Conservation (phyloP, 352 stramenopile species). For the Phytophthora tentaculata region DNA sequence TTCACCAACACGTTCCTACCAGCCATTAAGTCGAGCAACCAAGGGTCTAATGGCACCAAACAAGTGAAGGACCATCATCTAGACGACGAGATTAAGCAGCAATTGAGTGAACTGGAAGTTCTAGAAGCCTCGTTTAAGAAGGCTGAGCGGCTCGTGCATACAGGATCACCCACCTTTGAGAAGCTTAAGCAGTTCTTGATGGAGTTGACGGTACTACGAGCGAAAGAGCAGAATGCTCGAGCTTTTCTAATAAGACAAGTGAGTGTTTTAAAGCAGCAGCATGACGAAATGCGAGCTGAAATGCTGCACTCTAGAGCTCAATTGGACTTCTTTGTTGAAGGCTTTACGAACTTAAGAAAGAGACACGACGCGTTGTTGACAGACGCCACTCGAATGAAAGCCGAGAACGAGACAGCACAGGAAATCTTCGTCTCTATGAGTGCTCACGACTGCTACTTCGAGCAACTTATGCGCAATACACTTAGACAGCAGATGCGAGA, state of each 20-base stretch:
- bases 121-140: slow-evolving; percentile 71
- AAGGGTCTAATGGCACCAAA: slow-evolving; percentile 16
- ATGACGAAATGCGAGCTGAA: slow-evolving; percentile 65
- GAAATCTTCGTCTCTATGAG: slow-evolving; percentile 67
- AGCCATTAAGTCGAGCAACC: slow-evolving; percentile 29
- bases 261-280: slow-evolving; percentile 48
- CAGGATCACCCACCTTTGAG: slow-evolving; percentile 65
- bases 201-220: slow-evolving; percentile 57
- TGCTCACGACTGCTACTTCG: slow-evolving; percentile 64
- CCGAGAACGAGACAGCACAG: slow-evolving; percentile 65
- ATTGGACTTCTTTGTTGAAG: slow-evolving; percentile 82
- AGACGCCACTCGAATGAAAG: slow-evolving; percentile 58
- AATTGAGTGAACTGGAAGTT: slow-evolving; percentile 46
- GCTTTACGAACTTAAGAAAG: slow-evolving; percentile 69
- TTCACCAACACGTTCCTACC: slow-evolving; percentile 79
- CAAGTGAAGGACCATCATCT: slow-evolving; percentile 62
- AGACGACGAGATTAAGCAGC: slow-evolving; percentile 54
- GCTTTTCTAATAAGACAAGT: slow-evolving; percentile 63
- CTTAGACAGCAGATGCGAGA: slow-evolving; percentile 48
- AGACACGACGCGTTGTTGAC: slow-evolving; percentile 70
- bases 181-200: slow-evolving; percentile 81
- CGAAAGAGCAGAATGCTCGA: slow-evolving; percentile 66
- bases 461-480: slow-evolving; percentile 54
- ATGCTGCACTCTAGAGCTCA: slow-evolving; percentile 68
- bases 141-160: slow-evolving; percentile 62